Evolutionary conservation across 371 early-diverging fungal genomes (phyloP).

Genomic region (Hamiltosporidium magnivora): DNA sequence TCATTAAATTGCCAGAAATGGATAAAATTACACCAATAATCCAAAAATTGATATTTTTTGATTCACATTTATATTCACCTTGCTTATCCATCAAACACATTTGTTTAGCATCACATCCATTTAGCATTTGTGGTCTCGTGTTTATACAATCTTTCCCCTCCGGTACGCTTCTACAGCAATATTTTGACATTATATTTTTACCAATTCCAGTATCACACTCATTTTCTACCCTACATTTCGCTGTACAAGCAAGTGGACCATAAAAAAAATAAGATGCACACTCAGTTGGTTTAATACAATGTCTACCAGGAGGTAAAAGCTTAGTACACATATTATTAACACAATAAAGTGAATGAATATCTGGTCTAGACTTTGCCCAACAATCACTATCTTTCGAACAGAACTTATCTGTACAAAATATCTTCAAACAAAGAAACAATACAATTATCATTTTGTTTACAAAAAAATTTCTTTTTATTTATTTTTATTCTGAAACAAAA

Average conservation of each 20-base stretch:
- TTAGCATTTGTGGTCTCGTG: constrained; percentile 42
- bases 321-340: constrained; percentile 48
- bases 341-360: constrained; percentile 52
- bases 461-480: no score
- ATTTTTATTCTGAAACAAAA: no score
- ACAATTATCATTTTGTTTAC: no score
- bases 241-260: constrained; percentile 56
- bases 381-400: constrained; percentile 54
- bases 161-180: constrained; percentile 55
- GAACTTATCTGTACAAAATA: neutral
- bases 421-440: no score
- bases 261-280: constrained; percentile 56
- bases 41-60: constrained; percentile 42
- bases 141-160: constrained; percentile 40
- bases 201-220: constrained; percentile 24
- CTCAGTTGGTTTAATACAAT: constrained; percentile 45
- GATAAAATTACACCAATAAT: constrained; percentile 62
- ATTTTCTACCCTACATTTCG: constrained; percentile 39
- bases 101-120: constrained; percentile 49
- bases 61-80: constrained; percentile 47
- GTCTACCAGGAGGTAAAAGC: constrained; percentile 38
- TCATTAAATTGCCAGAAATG: constrained; percentile 61
- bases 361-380: constrained; percentile 32
- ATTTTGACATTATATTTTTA: constrained; percentile 19
- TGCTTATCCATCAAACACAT: constrained; percentile 32